These are phyloP conservation scores for Neckera pumila DNA, from an alignment of 225 moss, liverwort and hornwort genomes.

Conservation along the genomic window DNA sequence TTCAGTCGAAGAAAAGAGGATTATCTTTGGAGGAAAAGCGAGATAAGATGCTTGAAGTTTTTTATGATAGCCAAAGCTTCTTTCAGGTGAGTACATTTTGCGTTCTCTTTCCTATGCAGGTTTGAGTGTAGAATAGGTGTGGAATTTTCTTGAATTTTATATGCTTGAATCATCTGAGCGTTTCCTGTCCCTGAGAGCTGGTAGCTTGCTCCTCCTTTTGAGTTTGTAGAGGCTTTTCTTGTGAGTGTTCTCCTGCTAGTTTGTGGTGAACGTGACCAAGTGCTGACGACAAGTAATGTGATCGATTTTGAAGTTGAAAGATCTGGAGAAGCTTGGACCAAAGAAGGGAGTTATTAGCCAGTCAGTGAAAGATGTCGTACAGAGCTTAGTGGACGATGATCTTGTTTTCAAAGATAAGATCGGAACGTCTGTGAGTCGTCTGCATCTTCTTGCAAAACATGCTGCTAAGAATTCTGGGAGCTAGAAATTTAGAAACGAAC, in stretches of 20 bases:
- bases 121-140: not conserved
- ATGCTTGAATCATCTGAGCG: not conserved
- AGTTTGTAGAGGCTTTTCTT: not conserved
- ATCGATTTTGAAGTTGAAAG: slow-evolving; percentile 56
- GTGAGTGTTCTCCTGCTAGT: not conserved
- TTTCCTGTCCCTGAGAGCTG: not conserved
- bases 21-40: slow-evolving; percentile 77
- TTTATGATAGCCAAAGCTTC: slow-evolving; percentile 75
- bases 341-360: slow-evolving; percentile 91
- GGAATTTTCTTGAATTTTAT: not conserved
- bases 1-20: slow-evolving; percentile 68
- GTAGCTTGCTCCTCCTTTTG: not conserved
- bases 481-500: not conserved
- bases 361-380: slow-evolving; percentile 82
- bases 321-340: slow-evolving; percentile 83
- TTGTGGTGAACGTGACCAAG: not conserved
- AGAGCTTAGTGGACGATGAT: slow-evolving; percentile 81
- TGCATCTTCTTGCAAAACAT: not conserved
- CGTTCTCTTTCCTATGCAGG: not conserved
- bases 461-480: not conserved
- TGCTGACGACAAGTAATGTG: not conserved
- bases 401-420: slow-evolving; percentile 88
- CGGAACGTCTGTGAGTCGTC: slow-evolving; percentile 65
- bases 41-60: slow-evolving; percentile 70
- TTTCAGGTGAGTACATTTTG: slow-evolving; percentile 34